Evolutionary conservation across 345 rosid species (phyloP).

Genomic region (Microcos paniculata): DNA sequence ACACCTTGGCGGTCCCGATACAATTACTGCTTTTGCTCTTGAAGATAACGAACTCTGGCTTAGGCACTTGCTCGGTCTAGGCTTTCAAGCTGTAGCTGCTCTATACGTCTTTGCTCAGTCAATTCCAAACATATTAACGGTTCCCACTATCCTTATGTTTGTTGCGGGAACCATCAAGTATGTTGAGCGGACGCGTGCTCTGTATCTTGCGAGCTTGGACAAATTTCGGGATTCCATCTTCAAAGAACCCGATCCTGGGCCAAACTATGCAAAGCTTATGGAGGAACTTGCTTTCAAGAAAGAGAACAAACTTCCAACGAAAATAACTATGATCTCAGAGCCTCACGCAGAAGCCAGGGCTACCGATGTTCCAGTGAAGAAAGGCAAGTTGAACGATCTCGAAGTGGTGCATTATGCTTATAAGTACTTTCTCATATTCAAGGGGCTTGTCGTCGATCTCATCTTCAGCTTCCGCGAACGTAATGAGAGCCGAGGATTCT

Average conservation of each 20-base stretch:
- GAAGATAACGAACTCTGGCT: slow-evolving; percentile 74
- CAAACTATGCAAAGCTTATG: slow-evolving; percentile 65
- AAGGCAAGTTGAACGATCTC: neutral
- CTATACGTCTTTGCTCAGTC: slow-evolving; percentile 45
- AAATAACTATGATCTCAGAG: slow-evolving; percentile 40
- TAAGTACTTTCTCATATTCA: slow-evolving; percentile 40
- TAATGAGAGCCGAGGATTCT: slow-evolving; percentile 48
- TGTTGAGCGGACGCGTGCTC: slow-evolving; percentile 54
- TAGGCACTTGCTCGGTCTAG: slow-evolving; percentile 49
- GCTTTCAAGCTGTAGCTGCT: slow-evolving; percentile 43
- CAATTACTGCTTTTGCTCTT: slow-evolving; percentile 61
- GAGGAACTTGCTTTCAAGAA: slow-evolving; percentile 52
- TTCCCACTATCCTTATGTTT: slow-evolving; percentile 41
- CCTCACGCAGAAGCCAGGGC: slow-evolving; percentile 36
- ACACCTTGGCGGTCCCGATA: slow-evolving; percentile 72
- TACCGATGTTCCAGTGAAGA: neutral
- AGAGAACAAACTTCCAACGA: slow-evolving; percentile 41
- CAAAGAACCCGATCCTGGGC: slow-evolving; percentile 56
- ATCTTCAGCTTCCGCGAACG: slow-evolving; percentile 52
- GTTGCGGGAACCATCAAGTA: slow-evolving; percentile 57
- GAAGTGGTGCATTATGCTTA: slow-evolving; percentile 40
- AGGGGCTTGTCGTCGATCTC: slow-evolving; percentile 58
- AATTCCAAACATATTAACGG: slow-evolving; percentile 28
- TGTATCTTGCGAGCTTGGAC: slow-evolving; percentile 57
- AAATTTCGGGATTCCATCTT: slow-evolving; percentile 59